Percentiles rank a stretch among this genome's conserved stretches.
These are phyloP conservation scores for Oryza punctata DNA, from an alignment of 176 grass and related monocot genomes.

Conservation along the genomic window DNA sequence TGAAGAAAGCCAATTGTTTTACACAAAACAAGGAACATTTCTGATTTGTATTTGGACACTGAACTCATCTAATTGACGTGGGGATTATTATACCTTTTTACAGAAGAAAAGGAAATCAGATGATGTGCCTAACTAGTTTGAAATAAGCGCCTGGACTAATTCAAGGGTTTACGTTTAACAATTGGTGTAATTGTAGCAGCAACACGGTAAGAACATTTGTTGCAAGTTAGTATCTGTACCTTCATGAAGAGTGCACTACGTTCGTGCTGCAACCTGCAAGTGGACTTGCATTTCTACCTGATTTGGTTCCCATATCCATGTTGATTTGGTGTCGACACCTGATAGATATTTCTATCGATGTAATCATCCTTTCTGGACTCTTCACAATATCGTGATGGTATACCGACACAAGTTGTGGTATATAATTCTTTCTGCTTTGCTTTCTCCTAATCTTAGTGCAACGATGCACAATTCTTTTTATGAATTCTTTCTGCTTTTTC, in stretches of 20 bases:
- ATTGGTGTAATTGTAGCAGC: neutral
- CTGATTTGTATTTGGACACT: neutral
- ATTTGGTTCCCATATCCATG: constrained; percentile 54
- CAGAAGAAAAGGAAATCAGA: neutral
- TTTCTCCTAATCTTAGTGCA: neutral
- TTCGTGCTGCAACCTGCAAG: constrained; percentile 33
- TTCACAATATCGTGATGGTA: neutral
- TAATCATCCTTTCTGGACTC: constrained; percentile 3
- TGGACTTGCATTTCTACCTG: constrained; percentile 39
- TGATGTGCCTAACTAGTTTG: constrained; percentile 21
- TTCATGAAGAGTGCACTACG: constrained; percentile 29
- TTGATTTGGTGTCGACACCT: constrained; percentile 35
- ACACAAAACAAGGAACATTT: neutral
- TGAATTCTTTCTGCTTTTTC: neutral
- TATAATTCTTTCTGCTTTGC: constrained; percentile 4
- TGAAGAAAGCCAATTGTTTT: neutral
- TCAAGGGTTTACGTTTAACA: neutral
- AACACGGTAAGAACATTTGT: neutral
- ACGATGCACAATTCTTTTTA: neutral
- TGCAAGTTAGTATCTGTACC: constrained; percentile 21
- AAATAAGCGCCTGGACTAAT: neutral
- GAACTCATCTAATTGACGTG: neutral
- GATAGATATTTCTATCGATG: constrained; percentile 36
- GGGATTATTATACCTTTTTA: neutral
- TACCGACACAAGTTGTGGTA: constrained; percentile 34